A percentile compares a stretch with the other conserved stretches of the same genome.
Conservation (phyloP, 192 early-diverging fungal genomes). For the Backusella australiensis region DNA sequence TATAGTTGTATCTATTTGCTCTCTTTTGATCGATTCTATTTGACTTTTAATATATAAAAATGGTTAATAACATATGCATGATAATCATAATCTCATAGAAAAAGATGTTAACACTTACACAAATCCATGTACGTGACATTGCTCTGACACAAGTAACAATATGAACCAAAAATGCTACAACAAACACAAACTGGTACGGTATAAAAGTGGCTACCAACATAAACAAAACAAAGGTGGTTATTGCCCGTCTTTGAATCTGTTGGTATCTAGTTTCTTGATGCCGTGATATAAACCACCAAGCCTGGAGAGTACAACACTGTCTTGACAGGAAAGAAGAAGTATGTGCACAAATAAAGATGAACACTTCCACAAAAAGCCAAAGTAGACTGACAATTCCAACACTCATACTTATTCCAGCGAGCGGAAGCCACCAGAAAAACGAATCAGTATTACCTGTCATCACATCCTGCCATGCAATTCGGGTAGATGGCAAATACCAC, state of each 20-base stretch:
- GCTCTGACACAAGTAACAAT: slow-evolving; percentile 49
- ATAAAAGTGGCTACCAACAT: slow-evolving; percentile 58
- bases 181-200: slow-evolving; percentile 78
- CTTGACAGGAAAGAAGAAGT: not conserved
- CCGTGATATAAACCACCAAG: slow-evolving; percentile 14
- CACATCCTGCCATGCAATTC: slow-evolving; percentile 37
- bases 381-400: slow-evolving; percentile 37
- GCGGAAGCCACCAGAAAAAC: slow-evolving; percentile 55
- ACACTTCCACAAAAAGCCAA: slow-evolving; percentile 6
- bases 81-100: not conserved
- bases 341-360: not conserved
- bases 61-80: not conserved
- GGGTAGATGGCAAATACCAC: slow-evolving; percentile 6
- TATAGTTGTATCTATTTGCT: slow-evolving; percentile 59
- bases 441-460: slow-evolving; percentile 46
- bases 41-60: slow-evolving; percentile 6
- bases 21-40: slow-evolving; percentile 31
- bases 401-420: slow-evolving; percentile 43
- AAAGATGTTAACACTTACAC: slow-evolving; percentile 19
- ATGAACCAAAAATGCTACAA: slow-evolving; percentile 59
- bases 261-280: slow-evolving; percentile 30
- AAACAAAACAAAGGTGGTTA: slow-evolving; percentile 46
- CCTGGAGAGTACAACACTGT: not conserved
- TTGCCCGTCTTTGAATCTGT: slow-evolving; percentile 41
- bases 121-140: slow-evolving; percentile 24